Evolutionary conservation across 495 filamentous ascomycete species (phyloP).

Genomic region (Hypoxylon trugodes): DNA sequence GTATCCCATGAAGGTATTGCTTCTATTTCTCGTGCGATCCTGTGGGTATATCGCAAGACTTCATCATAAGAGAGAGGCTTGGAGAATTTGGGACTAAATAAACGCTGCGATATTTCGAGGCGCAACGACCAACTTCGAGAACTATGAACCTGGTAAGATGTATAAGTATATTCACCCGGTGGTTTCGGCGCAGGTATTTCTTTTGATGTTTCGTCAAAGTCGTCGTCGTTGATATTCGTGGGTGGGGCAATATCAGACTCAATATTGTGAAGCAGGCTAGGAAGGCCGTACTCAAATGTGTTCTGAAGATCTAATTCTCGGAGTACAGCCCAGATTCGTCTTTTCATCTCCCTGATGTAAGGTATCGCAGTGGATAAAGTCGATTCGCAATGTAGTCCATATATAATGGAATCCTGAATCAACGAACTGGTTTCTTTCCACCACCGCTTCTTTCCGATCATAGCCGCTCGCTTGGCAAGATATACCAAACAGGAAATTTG

Average conservation of each 20-base stretch:
- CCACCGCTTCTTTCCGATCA: conserved; percentile 58
- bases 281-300: conserved; percentile 66
- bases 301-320: conserved; percentile 68
- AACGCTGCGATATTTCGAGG: conserved; percentile 51
- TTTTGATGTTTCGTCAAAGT: conserved; percentile 53
- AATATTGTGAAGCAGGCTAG: conserved; percentile 52
- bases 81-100: conserved; percentile 42
- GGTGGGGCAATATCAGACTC: conserved; percentile 51
- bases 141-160: conserved; percentile 53
- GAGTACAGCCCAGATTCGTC: conserved; percentile 71
- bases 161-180: conserved; percentile 48
- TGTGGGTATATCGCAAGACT: conserved; percentile 55
- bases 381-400: conserved; percentile 65
- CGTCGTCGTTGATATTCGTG: conserved; percentile 54
- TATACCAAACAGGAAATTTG: conserved; percentile 56
- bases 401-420: conserved; percentile 63
- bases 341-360: conserved; percentile 72
- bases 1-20: conserved; percentile 54
- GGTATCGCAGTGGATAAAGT: conserved; percentile 44
- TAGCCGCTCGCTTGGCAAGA: conserved; percentile 55
- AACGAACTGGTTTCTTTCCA: conserved; percentile 65
- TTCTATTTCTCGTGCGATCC: conserved; percentile 55
- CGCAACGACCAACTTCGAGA: conserved; percentile 51
- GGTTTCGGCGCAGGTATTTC: conserved; percentile 48
- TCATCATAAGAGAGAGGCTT: conserved; percentile 52